Conservation (phyloP, 2,329 filamentous ascomycete species). For the Colletotrichum gloeosporioides region DNA sequence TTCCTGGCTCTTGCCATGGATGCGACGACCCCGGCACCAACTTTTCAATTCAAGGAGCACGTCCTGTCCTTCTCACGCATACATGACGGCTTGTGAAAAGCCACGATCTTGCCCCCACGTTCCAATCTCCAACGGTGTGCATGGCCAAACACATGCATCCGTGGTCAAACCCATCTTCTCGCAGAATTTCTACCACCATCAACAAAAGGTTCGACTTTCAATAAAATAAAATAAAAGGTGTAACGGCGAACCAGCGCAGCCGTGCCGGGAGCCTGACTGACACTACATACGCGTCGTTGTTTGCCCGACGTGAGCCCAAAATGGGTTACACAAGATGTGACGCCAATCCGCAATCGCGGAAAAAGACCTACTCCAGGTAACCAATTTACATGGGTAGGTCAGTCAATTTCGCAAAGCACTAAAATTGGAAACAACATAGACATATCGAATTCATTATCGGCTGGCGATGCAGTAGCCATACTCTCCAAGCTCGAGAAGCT, state of each 20-base stretch:
- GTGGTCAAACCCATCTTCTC: neutral
- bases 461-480: neutral
- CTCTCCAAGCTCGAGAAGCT: neutral
- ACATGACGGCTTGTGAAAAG: neutral
- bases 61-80: neutral
- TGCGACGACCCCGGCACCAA: neutral
- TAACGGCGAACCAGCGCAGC: neutral
- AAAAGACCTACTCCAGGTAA: neutral
- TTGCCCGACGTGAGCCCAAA: neutral
- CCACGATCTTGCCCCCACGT: neutral
- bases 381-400: neutral
- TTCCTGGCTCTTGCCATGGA: neutral
- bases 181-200: neutral
- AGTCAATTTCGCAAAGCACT: neutral
- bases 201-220: neutral
- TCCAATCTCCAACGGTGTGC: neutral
- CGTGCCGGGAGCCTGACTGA: neutral
- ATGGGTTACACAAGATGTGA: constrained; percentile 1
- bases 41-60: neutral
- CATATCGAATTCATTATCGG: neutral
- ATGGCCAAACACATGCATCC: neutral
- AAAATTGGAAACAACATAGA: constrained; percentile 9
- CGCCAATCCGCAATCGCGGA: neutral
- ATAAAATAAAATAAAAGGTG: neutral
- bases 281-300: neutral